Base-by-base conservation (phyloP, 805 yeast species). In the Jamesozyma gamospora region DNA sequence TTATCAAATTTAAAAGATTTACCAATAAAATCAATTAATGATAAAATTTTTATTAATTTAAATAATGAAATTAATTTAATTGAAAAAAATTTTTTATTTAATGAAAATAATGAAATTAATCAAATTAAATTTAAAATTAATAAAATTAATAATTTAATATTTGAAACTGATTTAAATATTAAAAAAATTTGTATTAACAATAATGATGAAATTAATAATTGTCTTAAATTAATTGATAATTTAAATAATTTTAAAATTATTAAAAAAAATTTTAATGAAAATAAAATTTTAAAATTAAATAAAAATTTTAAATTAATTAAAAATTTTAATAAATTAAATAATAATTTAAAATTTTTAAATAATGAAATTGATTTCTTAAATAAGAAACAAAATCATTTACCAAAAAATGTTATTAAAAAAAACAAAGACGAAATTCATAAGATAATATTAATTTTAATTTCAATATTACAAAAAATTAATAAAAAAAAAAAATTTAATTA, bases 171-270 rank as follows among this genome's bases (percentile, higher is more conserved):
- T 32, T 33, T 41, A 14, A 28, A 34, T 4, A 42, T 54, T 4
- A 56, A 54, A 28, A 54, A 51, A 28, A 24, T 45, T 8, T 50
- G 50, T 39, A 35, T 56, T 17, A 52, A 48, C 12, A 46, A 50
- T 0, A 39, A 51, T 3, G 46, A 45, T 31, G 50, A 49, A 4
- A 36, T 58, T 4, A 60, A 56, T 14, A 50, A 50, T 14, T 59
- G 61, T 39, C 46, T 46, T 39, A 39, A 40, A 14, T 38, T 53
- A 21, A 34, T 52, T 18, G 43, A 42, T 9, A 54, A 53, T 31
- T 43, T 53, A 18, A 51, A 49, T 4, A 27, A 28, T 1, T 36
- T 50, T 13, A 45, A 50, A 40, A 39, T 39, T 10, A 18, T 38
- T n/a, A 50, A 42, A 14, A 28, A 29, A 8, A 36, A 40, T 10